These are phyloP conservation scores for Venustampulla echinocandica DNA, from an alignment of 495 filamentous ascomycete genomes.

Conservation along the genomic window DNA sequence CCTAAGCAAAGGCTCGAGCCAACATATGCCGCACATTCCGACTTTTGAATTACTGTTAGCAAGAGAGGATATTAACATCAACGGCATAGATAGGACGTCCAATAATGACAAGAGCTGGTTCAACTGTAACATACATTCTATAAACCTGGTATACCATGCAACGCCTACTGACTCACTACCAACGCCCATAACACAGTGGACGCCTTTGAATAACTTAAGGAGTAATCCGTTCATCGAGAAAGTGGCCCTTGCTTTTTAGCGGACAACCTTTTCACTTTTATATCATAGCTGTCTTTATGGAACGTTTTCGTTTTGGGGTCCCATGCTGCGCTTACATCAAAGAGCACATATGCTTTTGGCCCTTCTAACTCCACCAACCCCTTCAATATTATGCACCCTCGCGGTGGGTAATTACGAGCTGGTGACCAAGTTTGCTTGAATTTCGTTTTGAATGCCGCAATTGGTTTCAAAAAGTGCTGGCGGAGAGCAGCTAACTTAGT, in stretches of 20 bases:
- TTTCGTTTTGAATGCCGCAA: slow-evolving; percentile 44
- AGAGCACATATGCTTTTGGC: slow-evolving; percentile 42
- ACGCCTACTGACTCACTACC: too few species aligned
- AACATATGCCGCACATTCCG: too few species aligned
- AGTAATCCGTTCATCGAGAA: too few species aligned
- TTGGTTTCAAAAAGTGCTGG: slow-evolving; percentile 23
- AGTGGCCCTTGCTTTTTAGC: slow-evolving; percentile 20
- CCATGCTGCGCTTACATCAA: slow-evolving; percentile 53
- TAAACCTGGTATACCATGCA: too few species aligned
- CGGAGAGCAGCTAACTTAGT: background rate
- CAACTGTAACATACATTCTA: too few species aligned
- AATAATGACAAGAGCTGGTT: too few species aligned
- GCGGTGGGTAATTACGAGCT: slow-evolving; percentile 38
- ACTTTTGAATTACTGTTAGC: too few species aligned
- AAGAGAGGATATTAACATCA: too few species aligned
- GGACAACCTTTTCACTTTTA: slow-evolving; percentile 11
- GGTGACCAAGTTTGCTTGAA: slow-evolving; percentile 39
- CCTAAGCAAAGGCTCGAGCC: too few species aligned
- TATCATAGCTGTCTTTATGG: slow-evolving; percentile 13
- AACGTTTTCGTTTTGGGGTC: slow-evolving; percentile 37
- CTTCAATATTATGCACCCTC: slow-evolving; percentile 54
- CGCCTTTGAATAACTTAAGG: too few species aligned
- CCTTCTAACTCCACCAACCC: slow-evolving; percentile 61
- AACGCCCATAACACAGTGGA: background rate
- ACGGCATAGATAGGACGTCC: too few species aligned